phyloP scores from a whole-genome alignment of 306 rosid species.

The Quillaja saponaria region DNA sequence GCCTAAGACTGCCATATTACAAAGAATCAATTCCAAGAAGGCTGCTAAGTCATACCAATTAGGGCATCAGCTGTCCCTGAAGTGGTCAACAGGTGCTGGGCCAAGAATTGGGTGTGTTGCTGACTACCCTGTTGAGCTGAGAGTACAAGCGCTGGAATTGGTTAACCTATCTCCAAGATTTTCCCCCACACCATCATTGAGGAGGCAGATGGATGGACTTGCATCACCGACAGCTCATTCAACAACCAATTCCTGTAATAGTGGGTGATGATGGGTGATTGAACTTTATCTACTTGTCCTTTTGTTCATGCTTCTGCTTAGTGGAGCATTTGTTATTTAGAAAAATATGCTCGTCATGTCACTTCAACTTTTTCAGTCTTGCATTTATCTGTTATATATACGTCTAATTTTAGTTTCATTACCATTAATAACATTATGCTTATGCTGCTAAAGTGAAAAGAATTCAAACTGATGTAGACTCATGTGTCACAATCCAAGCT shows the following conservation, averaged over 20 bases:
- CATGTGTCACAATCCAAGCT: too few species aligned
- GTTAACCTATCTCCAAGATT: slow-evolving; percentile 66
- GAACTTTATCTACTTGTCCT: slow-evolving; percentile 19
- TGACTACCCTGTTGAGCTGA: slow-evolving; percentile 80
- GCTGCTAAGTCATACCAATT: slow-evolving; percentile 70
- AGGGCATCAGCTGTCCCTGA: slow-evolving; percentile 73
- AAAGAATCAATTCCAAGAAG: slow-evolving; percentile 87
- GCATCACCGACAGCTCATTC: slow-evolving; percentile 38
- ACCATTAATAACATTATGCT: neutral
- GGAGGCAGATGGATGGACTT: slow-evolving; percentile 34
- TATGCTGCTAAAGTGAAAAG: slow-evolving; percentile 20
- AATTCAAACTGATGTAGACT: slow-evolving; percentile 8
- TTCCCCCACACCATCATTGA: slow-evolving; percentile 54
- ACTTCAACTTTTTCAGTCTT: slow-evolving; percentile 33
- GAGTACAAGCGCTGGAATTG: slow-evolving; percentile 82
- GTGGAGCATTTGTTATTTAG: slow-evolving; percentile 25
- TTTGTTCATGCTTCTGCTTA: slow-evolving; percentile 23
- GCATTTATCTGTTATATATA: slow-evolving; percentile 6
- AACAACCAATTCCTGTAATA: slow-evolving; percentile 15
- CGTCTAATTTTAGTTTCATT: slow-evolving; percentile 11
- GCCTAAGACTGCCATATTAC: slow-evolving; percentile 61
- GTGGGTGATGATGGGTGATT: slow-evolving; percentile 26
- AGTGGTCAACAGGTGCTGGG: slow-evolving; percentile 94
- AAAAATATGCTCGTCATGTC: slow-evolving; percentile 27
- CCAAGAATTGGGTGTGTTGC: slow-evolving; percentile 97